A percentile compares a stretch with the other conserved stretches of the same genome.
Conservation (phyloP, 2,329 filamentous ascomycete genomes). For the Corinectria fuckeliana region DNA sequence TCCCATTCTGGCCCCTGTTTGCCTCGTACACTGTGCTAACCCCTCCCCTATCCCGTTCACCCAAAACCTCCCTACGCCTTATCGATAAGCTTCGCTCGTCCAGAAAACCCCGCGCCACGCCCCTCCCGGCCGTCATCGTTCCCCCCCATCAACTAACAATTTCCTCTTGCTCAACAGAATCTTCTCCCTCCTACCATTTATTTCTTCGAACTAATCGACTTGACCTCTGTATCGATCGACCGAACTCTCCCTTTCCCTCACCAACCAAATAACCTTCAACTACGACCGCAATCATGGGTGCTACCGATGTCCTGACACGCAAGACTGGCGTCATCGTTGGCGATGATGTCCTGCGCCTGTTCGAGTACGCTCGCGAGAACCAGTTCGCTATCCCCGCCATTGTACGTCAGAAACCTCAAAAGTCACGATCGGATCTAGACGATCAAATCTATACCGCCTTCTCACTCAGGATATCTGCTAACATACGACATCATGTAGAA, state of each 20-base stretch:
- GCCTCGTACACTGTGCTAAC: conserved; percentile 4
- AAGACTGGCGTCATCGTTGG: conserved; percentile 62
- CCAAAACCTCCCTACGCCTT: conserved; percentile 14
- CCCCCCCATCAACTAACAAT: conserved; percentile 32
- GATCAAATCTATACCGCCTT: background rate
- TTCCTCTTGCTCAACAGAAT: conserved; percentile 32
- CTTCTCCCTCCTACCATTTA: conserved; percentile 15
- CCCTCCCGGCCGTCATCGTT: conserved; percentile 31
- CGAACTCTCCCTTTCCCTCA: conserved; percentile 13
- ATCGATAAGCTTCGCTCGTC: conserved; percentile 34
- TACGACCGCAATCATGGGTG: conserved; percentile 46
- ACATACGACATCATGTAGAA: conserved; percentile 57
- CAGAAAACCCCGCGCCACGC: conserved; percentile 38
- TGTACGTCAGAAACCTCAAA: conserved; percentile 39
- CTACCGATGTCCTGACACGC: conserved; percentile 53
- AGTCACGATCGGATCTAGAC: background rate
- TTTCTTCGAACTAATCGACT: conserved; percentile 27
- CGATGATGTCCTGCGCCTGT: conserved; percentile 68
- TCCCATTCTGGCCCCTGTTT: conserved; percentile 27
- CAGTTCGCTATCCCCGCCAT: conserved; percentile 88
- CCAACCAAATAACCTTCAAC: conserved; percentile 10
- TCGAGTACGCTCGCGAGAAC: conserved; percentile 88
- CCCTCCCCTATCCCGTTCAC: conserved; percentile 26
- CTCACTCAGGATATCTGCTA: conserved; percentile 1
- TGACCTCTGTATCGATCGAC: conserved; percentile 20